A percentile compares a stretch with the other conserved stretches of the same genome.
Evolutionary conservation across 2,329 filamentous ascomycete genomes (phyloP).

Genomic region (Fusarium chaquense): DNA sequence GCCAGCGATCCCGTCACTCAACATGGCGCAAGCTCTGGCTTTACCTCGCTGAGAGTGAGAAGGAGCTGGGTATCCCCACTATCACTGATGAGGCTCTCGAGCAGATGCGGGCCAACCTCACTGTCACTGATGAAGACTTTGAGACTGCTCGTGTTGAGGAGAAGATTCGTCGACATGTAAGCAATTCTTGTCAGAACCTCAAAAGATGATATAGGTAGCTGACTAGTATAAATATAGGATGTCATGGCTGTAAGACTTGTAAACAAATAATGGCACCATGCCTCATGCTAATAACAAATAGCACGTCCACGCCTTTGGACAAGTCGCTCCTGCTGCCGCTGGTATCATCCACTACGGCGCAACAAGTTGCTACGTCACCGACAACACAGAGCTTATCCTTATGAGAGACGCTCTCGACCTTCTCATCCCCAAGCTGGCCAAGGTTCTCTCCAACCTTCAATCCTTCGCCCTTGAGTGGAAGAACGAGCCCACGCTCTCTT

Average conservation of each 20-base stretch:
- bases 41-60: conserved; percentile 34
- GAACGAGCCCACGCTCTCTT: conserved; percentile 26
- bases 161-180: conserved; percentile 31
- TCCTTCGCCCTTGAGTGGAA: conserved; percentile 31
- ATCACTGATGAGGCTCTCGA: conserved; percentile 37
- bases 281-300: background rate
- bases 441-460: conserved; percentile 34
- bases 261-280: background rate
- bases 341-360: conserved; percentile 35
- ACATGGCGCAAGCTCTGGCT: conserved; percentile 40
- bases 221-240: conserved; percentile 12
- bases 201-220: background rate
- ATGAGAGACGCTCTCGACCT: conserved; percentile 31
- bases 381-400: conserved; percentile 36
- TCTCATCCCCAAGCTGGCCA: conserved; percentile 30
- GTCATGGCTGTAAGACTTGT: conserved; percentile 21
- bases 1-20: conserved; percentile 25
- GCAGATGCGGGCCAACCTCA: conserved; percentile 31
- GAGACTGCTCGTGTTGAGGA: conserved; percentile 36
- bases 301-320: conserved; percentile 28
- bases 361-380: conserved; percentile 31
- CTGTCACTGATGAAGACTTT: conserved; percentile 32
- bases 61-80: conserved; percentile 32
- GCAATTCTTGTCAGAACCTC: background rate
- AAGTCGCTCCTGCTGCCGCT: conserved; percentile 29